A percentile compares a stretch with the other conserved stretches of the same genome.
These are phyloP conservation scores for Calonectria pteridis DNA, from an alignment of 2,329 filamentous ascomycete genomes.

Conservation along the genomic window DNA sequence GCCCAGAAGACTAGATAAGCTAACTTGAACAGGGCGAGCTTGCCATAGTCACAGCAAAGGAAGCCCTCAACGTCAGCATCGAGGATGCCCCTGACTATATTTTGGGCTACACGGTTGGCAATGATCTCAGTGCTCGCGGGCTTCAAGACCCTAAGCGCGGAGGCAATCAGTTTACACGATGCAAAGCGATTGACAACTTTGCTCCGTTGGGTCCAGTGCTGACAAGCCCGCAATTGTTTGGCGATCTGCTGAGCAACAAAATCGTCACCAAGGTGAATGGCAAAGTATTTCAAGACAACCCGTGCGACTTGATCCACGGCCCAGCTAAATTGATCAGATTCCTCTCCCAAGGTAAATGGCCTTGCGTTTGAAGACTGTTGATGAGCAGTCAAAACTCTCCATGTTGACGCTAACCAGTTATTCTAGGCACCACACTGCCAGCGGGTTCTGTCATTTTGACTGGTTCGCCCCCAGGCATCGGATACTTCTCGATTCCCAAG, in stretches of 20 bases:
- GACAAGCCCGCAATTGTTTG: not conserved
- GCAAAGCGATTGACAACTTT: not conserved
- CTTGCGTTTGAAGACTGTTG: not conserved
- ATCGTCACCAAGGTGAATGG: not conserved
- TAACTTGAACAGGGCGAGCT: not conserved
- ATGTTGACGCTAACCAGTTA: not conserved
- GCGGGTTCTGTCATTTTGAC: not conserved
- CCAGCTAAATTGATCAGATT: not conserved
- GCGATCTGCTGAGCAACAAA: not conserved
- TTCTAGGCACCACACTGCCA: not conserved
- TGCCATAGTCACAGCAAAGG: not conserved
- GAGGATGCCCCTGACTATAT: not conserved
- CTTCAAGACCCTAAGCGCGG: not conserved
- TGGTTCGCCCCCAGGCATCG: not conserved
- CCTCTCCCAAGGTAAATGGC: not conserved
- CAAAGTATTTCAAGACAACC: not conserved
- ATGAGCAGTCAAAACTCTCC: not conserved
- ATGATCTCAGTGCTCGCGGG: not conserved
- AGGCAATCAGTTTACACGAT: not conserved
- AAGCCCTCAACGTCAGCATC: not conserved
- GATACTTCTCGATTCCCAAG: not conserved
- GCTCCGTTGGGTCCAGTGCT: not conserved
- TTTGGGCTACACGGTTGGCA: not conserved
- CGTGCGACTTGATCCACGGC: not conserved
- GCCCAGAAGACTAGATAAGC: not conserved